Conservation (phyloP, 2,329 filamentous ascomycete species). For the Pseudopithomyces chartarum region DNA sequence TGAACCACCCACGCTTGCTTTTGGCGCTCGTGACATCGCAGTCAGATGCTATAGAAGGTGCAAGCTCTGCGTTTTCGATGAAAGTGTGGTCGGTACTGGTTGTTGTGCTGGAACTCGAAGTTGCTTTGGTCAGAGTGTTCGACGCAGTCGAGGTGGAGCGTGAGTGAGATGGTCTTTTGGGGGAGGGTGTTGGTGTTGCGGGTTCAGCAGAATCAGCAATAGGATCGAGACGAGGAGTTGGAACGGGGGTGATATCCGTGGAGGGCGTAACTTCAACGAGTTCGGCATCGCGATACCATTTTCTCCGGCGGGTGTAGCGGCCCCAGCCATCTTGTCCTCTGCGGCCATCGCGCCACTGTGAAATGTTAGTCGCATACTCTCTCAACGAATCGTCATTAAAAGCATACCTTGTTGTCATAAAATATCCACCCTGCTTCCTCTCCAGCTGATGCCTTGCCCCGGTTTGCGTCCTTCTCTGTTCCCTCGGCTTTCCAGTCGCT, state of each 20-base stretch:
- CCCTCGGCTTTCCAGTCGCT: slow-evolving; percentile 89
- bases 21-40: slow-evolving; percentile 39
- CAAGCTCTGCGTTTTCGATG: slow-evolving; percentile 32
- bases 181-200: slow-evolving; percentile 11
- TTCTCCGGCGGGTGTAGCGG: slow-evolving; percentile 87
- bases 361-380: slow-evolving; percentile 15
- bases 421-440: slow-evolving; percentile 87
- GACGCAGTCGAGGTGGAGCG: slow-evolving; percentile 2
- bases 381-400: background rate
- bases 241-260: slow-evolving; percentile 51
- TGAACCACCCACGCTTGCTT: slow-evolving; percentile 44
- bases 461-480: slow-evolving; percentile 50
- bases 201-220: slow-evolving; percentile 30
- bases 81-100: slow-evolving; percentile 31
- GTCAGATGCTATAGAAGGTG: slow-evolving; percentile 31
- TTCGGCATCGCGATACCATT: slow-evolving; percentile 97
- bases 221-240: slow-evolving; percentile 44
- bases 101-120: slow-evolving; percentile 23
- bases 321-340: slow-evolving; percentile 90
- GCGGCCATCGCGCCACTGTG: slow-evolving; percentile 85
- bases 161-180: background rate
- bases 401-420: slow-evolving; percentile 88
- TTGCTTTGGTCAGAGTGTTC: background rate
- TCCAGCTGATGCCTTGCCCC: slow-evolving; percentile 43
- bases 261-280: slow-evolving; percentile 72